phyloP scores from a whole-genome alignment of 2,329 filamentous ascomycete species.

The Chaetomium sp. region DNA sequence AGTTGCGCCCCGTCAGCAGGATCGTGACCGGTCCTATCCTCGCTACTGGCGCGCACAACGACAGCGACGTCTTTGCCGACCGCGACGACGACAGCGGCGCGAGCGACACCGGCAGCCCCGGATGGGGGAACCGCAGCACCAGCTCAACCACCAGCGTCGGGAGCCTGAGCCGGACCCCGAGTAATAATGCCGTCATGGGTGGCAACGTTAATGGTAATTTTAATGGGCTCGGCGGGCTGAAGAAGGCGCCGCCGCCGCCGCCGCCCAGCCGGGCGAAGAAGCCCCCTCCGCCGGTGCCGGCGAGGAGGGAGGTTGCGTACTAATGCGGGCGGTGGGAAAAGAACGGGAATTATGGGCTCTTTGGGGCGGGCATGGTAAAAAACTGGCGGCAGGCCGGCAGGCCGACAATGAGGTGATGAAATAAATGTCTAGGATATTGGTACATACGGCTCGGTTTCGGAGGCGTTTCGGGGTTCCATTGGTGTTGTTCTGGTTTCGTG shows the following conservation, averaged over 20 bases:
- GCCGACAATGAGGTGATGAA: background rate
- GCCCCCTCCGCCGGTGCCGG: conserved; percentile 56
- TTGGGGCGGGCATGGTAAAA: background rate
- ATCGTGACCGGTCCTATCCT: conserved; percentile 40
- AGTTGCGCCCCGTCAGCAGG: conserved; percentile 51
- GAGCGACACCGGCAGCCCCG: conserved; percentile 55
- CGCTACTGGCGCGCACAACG: conserved; percentile 36
- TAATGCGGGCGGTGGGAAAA: conserved; percentile 9
- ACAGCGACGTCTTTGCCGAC: conserved; percentile 51
- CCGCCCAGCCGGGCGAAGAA: conserved; percentile 56
- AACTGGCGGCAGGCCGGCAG: too few relatives aligned
- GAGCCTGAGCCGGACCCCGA: conserved; percentile 53
- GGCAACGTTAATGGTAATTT: conserved; percentile 33
- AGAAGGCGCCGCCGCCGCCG: conserved; percentile 50
- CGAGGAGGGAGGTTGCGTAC: conserved; percentile 34
- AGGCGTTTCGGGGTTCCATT: conserved; percentile 19
- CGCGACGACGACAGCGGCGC: conserved; percentile 53
- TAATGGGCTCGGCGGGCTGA: background rate
- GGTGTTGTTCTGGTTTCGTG: conserved; percentile 19
- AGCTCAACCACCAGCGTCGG: conserved; percentile 61
- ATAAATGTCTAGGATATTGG: background rate
- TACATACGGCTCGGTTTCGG: background rate
- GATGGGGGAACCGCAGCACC: conserved; percentile 54
- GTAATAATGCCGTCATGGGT: conserved; percentile 40
- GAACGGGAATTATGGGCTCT: background rate